Conservation (phyloP, 495 filamentous ascomycete species). For the Rusavskia elegans region DNA sequence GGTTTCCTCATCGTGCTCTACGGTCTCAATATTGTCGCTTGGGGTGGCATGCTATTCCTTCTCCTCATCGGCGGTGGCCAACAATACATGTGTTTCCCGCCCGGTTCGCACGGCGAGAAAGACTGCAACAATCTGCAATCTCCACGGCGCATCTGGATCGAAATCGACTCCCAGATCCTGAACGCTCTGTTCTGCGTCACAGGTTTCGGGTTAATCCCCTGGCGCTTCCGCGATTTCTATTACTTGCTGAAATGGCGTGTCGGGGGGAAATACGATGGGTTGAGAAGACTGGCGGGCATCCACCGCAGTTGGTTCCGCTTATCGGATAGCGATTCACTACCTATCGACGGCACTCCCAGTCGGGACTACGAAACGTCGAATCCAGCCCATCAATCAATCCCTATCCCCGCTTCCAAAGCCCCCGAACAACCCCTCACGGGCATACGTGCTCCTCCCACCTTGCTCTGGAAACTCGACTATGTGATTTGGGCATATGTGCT, state of each 20-base stretch:
- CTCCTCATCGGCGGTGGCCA: conserved; percentile 53
- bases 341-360: neutral
- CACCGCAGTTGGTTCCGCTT: conserved; percentile 58
- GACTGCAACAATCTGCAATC: conserved; percentile 59
- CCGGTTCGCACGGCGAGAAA: conserved; percentile 12
- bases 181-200: conserved; percentile 79
- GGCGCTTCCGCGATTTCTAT: conserved; percentile 69
- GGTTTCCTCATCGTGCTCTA: conserved; percentile 67
- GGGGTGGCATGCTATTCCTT: conserved; percentile 84
- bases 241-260: conserved; percentile 49
- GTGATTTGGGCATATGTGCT: conserved; percentile 57
- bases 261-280: conserved; percentile 29
- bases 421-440: conserved; percentile 45
- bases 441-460: conserved; percentile 45
- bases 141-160: conserved; percentile 63
- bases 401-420: conserved; percentile 37
- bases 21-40: conserved; percentile 65
- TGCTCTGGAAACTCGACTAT: conserved; percentile 63
- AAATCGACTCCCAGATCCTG: conserved; percentile 70
- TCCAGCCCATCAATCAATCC: conserved; percentile 24
- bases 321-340: conserved; percentile 28
- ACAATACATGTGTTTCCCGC: conserved; percentile 62
- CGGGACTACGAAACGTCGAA: neutral
- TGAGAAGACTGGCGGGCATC: conserved; percentile 47
- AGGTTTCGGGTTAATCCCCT: conserved; percentile 69